Evolutionary conservation across 495 filamentous ascomycete genomes (phyloP).

Genomic region (Entonaema liquescens): DNA sequence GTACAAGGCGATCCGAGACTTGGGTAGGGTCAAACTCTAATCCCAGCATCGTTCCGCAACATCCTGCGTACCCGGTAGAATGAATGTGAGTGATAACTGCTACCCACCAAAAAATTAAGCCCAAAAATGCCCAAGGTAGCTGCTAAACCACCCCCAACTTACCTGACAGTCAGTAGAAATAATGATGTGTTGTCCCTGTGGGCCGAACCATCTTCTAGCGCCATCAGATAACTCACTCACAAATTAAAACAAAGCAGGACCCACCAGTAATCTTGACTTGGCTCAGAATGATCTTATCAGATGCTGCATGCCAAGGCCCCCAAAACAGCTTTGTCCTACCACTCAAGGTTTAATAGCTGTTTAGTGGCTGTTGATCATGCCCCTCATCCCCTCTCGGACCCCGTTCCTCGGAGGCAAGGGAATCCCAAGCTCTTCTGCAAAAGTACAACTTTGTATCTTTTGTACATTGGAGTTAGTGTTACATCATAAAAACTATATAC

Average conservation of each 20-base stretch:
- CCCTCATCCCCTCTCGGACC: conserved; percentile 6
- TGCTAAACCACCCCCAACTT: neutral
- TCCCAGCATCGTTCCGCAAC: neutral
- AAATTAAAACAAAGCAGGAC: conserved; percentile 19
- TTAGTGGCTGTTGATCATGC: conserved; percentile 21
- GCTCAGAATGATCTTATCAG: conserved; percentile 47
- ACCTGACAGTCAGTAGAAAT: too few relatives aligned
- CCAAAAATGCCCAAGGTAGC: neutral
- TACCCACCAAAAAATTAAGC: neutral
- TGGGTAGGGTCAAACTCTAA: neutral
- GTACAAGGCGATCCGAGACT: conserved; percentile 4
- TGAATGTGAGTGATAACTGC: neutral
- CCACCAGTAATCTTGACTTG: conserved; percentile 22
- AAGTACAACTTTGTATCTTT: conserved; percentile 38
- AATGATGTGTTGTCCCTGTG: conserved; percentile 33
- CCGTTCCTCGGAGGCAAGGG: conserved; percentile 38
- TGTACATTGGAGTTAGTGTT: conserved; percentile 22
- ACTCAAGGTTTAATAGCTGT: conserved; percentile 23
- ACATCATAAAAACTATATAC: conserved; percentile 40
- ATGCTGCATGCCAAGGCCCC: conserved; percentile 45
- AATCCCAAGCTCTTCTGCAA: neutral
- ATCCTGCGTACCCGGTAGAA: neutral
- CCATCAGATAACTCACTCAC: conserved; percentile 46
- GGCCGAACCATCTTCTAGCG: conserved; percentile 26
- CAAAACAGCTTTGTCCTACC: conserved; percentile 32